A percentile compares a stretch with the other conserved stretches of the same genome.
Evolutionary conservation across 2,329 filamentous ascomycete genomes (phyloP).

Genomic region (Cladophialophora immunda): DNA sequence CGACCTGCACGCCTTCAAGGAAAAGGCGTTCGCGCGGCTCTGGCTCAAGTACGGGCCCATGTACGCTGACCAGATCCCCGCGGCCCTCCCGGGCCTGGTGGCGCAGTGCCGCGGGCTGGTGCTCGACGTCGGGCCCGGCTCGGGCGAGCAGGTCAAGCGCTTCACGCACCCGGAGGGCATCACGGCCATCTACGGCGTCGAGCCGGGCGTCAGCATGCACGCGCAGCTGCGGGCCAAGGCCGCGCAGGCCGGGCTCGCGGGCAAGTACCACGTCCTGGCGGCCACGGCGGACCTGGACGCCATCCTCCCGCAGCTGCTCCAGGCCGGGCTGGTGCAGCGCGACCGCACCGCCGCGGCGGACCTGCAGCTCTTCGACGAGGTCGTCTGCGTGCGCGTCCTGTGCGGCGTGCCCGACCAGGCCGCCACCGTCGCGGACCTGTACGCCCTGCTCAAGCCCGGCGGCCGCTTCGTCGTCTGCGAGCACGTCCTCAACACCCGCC

Average conservation of each 20-base stretch:
- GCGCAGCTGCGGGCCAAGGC: conserved; percentile 49
- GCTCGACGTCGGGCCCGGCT: conserved; percentile 62
- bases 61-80: conserved; percentile 23
- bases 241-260: conserved; percentile 45
- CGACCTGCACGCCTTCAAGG: conserved; percentile 37
- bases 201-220: conserved; percentile 61
- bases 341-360: conserved; percentile 43
- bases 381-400: conserved; percentile 62
- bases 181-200: conserved; percentile 61
- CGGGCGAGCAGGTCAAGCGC: conserved; percentile 57
- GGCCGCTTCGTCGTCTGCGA: conserved; percentile 64
- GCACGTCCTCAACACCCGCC: conserved; percentile 62
- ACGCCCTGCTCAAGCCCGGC: conserved; percentile 61
- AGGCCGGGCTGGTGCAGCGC: conserved; percentile 49
- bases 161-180: conserved; percentile 55
- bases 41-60: conserved; percentile 27
- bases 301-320: conserved; percentile 55
- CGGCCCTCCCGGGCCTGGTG: conserved; percentile 14
- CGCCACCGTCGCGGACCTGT: conserved; percentile 56
- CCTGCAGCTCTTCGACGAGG: conserved; percentile 59
- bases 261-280: conserved; percentile 59
- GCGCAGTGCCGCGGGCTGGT: conserved; percentile 47
- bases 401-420: conserved; percentile 62
- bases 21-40: conserved; percentile 29
- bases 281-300: conserved; percentile 58